A percentile compares a stretch with the other conserved stretches of the same genome.
These are phyloP conservation scores for Gaillardinia entomophila DNA, from an alignment of 805 yeast genomes.

Conservation along the genomic window DNA sequence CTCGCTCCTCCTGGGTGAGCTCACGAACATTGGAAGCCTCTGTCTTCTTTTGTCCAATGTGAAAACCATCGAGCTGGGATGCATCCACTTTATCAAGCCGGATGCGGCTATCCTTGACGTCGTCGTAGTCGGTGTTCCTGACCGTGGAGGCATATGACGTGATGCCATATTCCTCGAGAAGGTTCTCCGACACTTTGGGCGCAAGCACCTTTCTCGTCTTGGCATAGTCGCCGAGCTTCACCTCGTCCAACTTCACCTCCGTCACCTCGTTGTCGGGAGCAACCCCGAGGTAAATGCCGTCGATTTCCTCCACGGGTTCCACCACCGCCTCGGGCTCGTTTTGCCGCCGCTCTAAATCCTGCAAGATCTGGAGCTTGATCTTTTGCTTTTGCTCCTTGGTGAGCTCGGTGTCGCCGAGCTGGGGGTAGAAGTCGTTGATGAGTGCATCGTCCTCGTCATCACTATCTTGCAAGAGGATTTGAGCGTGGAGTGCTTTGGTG, in stretches of 20 bases:
- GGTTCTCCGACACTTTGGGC: conserved; percentile 23
- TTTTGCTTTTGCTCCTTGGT: conserved; percentile 28
- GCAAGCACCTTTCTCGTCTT: conserved; percentile 25
- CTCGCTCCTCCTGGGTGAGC: conserved; percentile 22
- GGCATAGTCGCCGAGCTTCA: conserved; percentile 3
- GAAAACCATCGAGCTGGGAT: conserved; percentile 28
- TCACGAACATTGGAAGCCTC: conserved; percentile 6
- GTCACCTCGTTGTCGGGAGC: conserved; percentile 3
- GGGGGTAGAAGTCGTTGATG: conserved; percentile 35
- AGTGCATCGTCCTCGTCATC: conserved; percentile 35
- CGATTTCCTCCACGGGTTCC: conserved; percentile 10
- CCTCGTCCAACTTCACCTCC: conserved; percentile 8
- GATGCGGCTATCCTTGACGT: conserved; percentile 8
- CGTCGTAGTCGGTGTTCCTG: conserved; percentile 21
- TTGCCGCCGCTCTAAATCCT: conserved; percentile 13
- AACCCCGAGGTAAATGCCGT: conserved; percentile 36
- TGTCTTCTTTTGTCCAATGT: conserved; percentile 23
- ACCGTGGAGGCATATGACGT: conserved; percentile 23
- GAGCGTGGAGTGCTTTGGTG: conserved; percentile 3
- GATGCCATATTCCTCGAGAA: conserved; percentile 36
- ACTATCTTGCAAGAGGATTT: conserved; percentile 19
- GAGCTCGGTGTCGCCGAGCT: conserved; percentile 26
- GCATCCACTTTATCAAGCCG: conserved; percentile 18
- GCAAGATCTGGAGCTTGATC: conserved; percentile 30
- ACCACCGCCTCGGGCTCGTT: conserved; percentile 5